Conservation (phyloP, 2,329 filamentous ascomycete species). For the Penicillium psychrosexuale region DNA sequence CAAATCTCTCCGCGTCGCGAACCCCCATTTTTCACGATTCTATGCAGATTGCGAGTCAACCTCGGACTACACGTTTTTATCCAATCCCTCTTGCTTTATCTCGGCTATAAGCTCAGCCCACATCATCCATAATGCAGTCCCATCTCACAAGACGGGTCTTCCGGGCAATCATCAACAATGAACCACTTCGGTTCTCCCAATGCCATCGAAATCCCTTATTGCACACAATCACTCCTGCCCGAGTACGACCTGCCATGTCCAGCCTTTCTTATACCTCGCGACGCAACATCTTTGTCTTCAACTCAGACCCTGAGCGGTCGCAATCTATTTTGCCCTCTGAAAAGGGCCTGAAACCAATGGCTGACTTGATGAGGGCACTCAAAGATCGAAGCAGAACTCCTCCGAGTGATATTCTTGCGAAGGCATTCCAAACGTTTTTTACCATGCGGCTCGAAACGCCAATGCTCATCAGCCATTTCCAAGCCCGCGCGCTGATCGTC, state of each 20-base stretch:
- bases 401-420: conserved; percentile 57
- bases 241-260: conserved; percentile 28
- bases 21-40: conserved; percentile 8
- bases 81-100: neutral
- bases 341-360: conserved; percentile 65
- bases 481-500: conserved; percentile 59
- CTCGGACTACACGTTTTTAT: neutral
- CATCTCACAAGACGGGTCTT: conserved; percentile 46
- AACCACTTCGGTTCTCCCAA: conserved; percentile 41
- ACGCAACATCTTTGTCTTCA: conserved; percentile 36
- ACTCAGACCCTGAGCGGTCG: conserved; percentile 51
- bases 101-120: neutral
- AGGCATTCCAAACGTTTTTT: conserved; percentile 66
- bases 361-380: conserved; percentile 63
- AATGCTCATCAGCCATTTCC: conserved; percentile 59
- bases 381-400: conserved; percentile 65
- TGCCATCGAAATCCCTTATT: conserved; percentile 35
- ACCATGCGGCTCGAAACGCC: conserved; percentile 49
- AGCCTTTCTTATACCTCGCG: conserved; percentile 37
- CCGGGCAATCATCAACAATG: conserved; percentile 44
- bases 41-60: neutral
- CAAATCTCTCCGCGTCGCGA: conserved; percentile 22
- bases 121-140: conserved; percentile 40
- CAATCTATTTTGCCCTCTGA: conserved; percentile 57
- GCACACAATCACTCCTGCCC: conserved; percentile 29